phyloP scores from a whole-genome alignment of 495 filamentous ascomycete species.

The Neurospora sp. region DNA sequence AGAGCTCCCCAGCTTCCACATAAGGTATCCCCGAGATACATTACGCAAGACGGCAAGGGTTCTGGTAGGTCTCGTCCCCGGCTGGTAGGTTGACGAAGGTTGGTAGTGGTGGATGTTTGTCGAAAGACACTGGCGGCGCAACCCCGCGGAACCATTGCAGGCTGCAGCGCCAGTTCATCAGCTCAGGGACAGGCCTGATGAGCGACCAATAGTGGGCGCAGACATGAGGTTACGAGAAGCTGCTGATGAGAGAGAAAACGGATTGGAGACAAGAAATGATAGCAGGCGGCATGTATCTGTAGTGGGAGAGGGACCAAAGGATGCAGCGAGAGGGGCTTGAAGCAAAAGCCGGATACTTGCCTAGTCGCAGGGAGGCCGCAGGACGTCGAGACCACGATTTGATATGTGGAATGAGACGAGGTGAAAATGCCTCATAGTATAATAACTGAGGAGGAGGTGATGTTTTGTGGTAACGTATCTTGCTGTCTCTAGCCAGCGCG shows the following conservation, averaged over 20 bases:
- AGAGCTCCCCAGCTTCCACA: background rate
- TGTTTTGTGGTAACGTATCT: background rate
- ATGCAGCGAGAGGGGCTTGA: background rate
- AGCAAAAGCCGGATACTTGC: background rate
- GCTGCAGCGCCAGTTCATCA: background rate
- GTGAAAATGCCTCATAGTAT: background rate
- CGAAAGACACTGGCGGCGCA: background rate
- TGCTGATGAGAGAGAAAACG: background rate
- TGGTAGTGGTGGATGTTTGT: background rate
- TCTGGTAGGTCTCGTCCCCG: background rate
- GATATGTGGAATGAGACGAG: background rate
- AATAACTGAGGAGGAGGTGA: background rate
- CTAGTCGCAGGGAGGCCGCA: background rate
- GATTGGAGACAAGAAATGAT: background rate
- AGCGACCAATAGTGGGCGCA: background rate
- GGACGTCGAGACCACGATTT: background rate
- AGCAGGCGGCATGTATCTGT: background rate
- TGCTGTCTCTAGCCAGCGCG: background rate
- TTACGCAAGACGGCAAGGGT: background rate
- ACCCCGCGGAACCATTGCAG: background rate
- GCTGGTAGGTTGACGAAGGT: background rate
- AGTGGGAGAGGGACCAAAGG: background rate
- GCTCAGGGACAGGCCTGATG: background rate
- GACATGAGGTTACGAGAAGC: background rate
- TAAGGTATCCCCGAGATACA: background rate